Evolutionary conservation across 2,329 filamentous ascomycete species (phyloP), one percentile per base, ranked within the genome.

Genomic region (Hymenoscyphus infarciens): DNA sequence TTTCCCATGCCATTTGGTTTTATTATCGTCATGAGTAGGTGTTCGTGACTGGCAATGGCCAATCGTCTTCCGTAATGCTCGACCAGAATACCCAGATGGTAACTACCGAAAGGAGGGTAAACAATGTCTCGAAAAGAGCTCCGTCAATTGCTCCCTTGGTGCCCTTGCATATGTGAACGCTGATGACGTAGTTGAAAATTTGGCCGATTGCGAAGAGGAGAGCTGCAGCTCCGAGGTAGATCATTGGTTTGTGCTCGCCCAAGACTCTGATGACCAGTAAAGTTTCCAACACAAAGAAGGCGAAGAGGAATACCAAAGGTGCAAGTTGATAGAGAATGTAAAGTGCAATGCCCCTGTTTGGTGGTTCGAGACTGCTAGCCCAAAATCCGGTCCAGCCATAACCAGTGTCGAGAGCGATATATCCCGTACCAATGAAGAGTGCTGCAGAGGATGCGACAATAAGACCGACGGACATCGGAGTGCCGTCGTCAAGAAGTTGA

Each of bases 61-160:
- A 99, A 79, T 97, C 94, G 73, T 99, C 95, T 78, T 99, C 95
- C 16, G 95, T 99, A 72, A 99, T 99, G 79, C 92, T 97, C 56
- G 92, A 96, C 95, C 95, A 99, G 81, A 99, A 99, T 62, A 91
- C 77, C 93, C 95, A 99, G 67, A 97, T 79, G 77, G 86, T 86
- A 19, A 91, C 82, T 4, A 99, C 92, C 0, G 93, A 83, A 13
- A 94, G 79, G 0, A 97, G 81, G 0, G 93, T 98, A 79, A 99
- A 98, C 6, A 98, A 80, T 0, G 93, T 96, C 76, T 97, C 86
- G 76, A 99, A 99, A 0, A 99, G 78, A 5, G 94, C 87, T 57
- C 95, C 95, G 74, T 99, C 94, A 73, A 99, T 96, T 75, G 90
- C 92, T 68, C 92, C 92, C 52, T 81, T 74, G 0, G 92, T 91